Base-by-base conservation (phyloP, 768 basidiomycete genomes). In the Clavulina sp. region DNA sequence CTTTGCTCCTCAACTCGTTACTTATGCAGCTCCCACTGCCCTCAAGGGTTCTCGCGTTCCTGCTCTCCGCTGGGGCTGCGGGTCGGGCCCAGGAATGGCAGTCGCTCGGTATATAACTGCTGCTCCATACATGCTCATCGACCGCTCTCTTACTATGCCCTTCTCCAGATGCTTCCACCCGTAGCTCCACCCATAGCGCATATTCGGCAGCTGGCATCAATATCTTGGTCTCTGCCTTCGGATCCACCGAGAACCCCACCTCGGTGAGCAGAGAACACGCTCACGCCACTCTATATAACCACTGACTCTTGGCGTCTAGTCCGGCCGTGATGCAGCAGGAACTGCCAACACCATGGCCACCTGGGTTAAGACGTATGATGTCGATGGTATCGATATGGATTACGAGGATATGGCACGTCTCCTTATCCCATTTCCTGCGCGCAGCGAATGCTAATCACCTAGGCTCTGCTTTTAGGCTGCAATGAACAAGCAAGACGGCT, bases 311-410 rank as follows among this genome's bases (percentile, higher is more conserved):
- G n/a, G n/a, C n/a, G n/a, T n/a, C n/a, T n/a, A n/a, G n/a, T n/a
- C 50, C 24, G n/a, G 23, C n/a, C 18, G 5, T 28, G 23, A 34
- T 49, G 21, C 48, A 41, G 18, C 29, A 24, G n/a, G 40, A 23
- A 3, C 32, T 24, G 52, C 54, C 51, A 38, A 52, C 33, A 13
- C 30, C 4, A 36, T 55, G 38, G 51, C 54, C 9, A 4, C 54
- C 2, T 55, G 40, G 41, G 54, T 55, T 21, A 44, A 55, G 49
- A 19, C 34, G 18, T 48, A 52, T 29, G 50, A 51, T 19, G 44
- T 57, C 6, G 56, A 54, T 30, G 41, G 56, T 23, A 49, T 53
- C 43, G 53, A 57, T 41, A 49, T 57, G 3, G 56, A 57, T 50
- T 57, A 46, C 34, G 56, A 57, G 31, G 56, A 54, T 26, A 44